A percentile compares a stretch with the other conserved stretches of the same genome.
phyloP scores from a whole-genome alignment of 2,329 filamentous ascomycete species.

The Microdochium trichocladiopsis region DNA sequence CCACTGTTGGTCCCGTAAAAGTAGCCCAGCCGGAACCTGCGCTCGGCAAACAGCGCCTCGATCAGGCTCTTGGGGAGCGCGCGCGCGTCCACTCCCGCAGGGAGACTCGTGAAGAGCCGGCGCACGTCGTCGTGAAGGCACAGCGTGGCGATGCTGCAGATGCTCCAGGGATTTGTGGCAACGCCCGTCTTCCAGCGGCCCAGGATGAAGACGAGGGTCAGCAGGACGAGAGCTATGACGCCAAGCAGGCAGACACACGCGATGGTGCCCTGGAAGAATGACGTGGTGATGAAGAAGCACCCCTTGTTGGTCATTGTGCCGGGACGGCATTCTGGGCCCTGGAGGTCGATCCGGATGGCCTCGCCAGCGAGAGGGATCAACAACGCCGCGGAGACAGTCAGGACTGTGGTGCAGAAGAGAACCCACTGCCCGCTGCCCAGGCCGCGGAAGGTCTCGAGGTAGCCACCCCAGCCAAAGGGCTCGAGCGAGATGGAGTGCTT shows the following conservation, averaged over 20 bases:
- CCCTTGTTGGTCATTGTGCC: slow-evolving; percentile 12
- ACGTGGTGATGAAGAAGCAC: slow-evolving; percentile 20
- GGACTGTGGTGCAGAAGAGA: slow-evolving; percentile 15
- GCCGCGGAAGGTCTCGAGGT: slow-evolving; percentile 12
- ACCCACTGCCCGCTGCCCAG: slow-evolving; percentile 14
- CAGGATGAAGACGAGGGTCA: slow-evolving; percentile 15
- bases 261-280: slow-evolving; percentile 14
- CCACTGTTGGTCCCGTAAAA: slow-evolving; percentile 13
- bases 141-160: slow-evolving; percentile 17
- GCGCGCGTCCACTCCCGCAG: slow-evolving; percentile 6
- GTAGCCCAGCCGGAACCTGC: slow-evolving; percentile 17
- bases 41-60: slow-evolving; percentile 8
- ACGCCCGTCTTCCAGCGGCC: slow-evolving; percentile 22
- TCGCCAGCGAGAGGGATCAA: slow-evolving; percentile 21
- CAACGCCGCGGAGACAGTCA: slow-evolving; percentile 16
- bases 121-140: slow-evolving; percentile 3
- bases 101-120: slow-evolving; percentile 12
- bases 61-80: slow-evolving; percentile 9
- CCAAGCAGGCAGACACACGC: slow-evolving; percentile 17
- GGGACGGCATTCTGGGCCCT: slow-evolving; percentile 12
- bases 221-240: slow-evolving; percentile 16
- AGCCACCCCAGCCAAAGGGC: slow-evolving; percentile 12
- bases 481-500: slow-evolving; percentile 20
- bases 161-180: slow-evolving; percentile 25
- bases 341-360: slow-evolving; percentile 18